Base-by-base conservation (phyloP, 805 yeast species). In the Brettanomyces bruxellensis region DNA sequence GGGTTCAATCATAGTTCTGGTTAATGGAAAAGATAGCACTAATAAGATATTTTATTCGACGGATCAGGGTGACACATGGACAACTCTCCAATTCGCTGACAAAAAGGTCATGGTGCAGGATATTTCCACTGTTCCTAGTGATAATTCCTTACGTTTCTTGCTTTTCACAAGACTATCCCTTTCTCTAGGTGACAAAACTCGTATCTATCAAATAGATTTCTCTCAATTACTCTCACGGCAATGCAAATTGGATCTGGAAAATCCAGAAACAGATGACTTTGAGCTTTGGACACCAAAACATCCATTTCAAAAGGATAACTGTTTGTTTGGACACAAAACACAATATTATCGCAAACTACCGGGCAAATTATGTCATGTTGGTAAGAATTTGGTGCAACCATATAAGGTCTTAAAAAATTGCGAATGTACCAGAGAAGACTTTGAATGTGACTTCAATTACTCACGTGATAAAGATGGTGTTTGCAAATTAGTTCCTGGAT, bases 381-480 rank as follows among this genome's bases (percentile, higher is more conserved):
- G 78, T 45, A 73, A 75, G 9, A 71, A 77, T 38, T 65, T 83
- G 36, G 62, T 68, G 25, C 72, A 75, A 30, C 88, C 87, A 5
- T 75, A 70, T 58, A 71, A 71, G 53, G 71, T 76, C 3, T 61
- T 74, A 7, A 69, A 78, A 51, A 81, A 85, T 60, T 90, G 98
- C 68, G 63, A 83, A 1, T 90, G 98, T 68, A 73, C 90, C 0
- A 75, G 93, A 60, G 75, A 76, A 48, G 98, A 89, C 57, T 91
- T 68, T 58, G 98, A 90, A 62, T 90, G 98, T 73, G 97, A 90
- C 60, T 85, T 78, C 69, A 87, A 88, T 64, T 88, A 73, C 61
- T 72, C 63, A 51, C 73, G 83, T 46, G 84, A 80, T 48, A 50
- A 56, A 0, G 91, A 83, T 55, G 91, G 91, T 28, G 79, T 85